Evolutionary conservation across 768 basidiomycete species (phyloP).

Genomic region (Agrocybe pediades): DNA sequence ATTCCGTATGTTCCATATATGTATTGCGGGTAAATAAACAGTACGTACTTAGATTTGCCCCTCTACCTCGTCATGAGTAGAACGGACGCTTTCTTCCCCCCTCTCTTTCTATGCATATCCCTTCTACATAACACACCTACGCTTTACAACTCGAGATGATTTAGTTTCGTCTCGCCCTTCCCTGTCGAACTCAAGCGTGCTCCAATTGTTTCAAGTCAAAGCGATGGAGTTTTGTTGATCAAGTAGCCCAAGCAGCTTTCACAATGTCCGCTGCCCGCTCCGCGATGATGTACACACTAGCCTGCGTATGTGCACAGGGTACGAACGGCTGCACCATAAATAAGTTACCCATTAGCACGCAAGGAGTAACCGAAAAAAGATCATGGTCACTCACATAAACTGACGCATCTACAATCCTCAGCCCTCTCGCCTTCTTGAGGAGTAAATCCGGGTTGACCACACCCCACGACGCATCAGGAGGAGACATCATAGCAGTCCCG

Average conservation of each 20-base stretch:
- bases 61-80: too few relatives aligned
- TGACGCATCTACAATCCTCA: slow-evolving; percentile 4
- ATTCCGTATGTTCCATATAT: too few relatives aligned
- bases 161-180: too few relatives aligned
- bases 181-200: too few relatives aligned
- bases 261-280: slow-evolving; percentile 16
- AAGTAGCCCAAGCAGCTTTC: slow-evolving; percentile 12
- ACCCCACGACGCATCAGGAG: background rate
- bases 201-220: too few relatives aligned
- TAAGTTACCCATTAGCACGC: background rate
- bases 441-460: background rate
- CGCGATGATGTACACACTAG: slow-evolving; percentile 16
- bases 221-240: too few relatives aligned
- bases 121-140: too few relatives aligned
- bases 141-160: too few relatives aligned
- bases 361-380: background rate
- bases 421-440: background rate
- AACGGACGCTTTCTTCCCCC: too few relatives aligned
- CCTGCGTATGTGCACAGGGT: slow-evolving; percentile 15
- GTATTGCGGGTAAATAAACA: too few relatives aligned
- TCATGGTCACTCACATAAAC: background rate
- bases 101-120: too few relatives aligned
- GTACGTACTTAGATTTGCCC: too few relatives aligned
- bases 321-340: slow-evolving; percentile 16
- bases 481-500: background rate